These are phyloP conservation scores for Prasinococcaceae sp. DNA, from an alignment of 139 green algal genomes.

Conservation along the genomic window DNA sequence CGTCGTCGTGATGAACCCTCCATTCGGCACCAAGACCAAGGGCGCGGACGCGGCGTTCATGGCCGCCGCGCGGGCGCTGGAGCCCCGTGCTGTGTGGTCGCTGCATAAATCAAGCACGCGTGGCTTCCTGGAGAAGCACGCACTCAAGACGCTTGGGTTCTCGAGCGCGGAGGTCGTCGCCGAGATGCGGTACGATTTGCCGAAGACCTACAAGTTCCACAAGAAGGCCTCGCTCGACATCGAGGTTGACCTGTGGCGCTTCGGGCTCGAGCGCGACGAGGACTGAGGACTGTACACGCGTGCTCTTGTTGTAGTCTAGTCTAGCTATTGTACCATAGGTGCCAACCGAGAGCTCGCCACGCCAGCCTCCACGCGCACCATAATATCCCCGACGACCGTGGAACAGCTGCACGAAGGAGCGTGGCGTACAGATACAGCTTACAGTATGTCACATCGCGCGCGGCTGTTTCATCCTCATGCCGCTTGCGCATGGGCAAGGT, in stretches of 20 bases:
- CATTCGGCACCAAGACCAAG: slow-evolving; percentile 77
- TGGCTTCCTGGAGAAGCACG: slow-evolving; percentile 48
- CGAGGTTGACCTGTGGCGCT: slow-evolving; percentile 35
- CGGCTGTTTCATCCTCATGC: no score
- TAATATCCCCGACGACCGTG: no score
- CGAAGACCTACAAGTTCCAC: slow-evolving; percentile 71
- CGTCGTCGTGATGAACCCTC: slow-evolving; percentile 87
- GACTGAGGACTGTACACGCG: no score
- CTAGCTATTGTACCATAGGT: no score
- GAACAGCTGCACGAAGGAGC: no score
- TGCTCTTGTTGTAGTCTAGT: no score
- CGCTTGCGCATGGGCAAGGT: no score
- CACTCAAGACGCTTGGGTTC: slow-evolving; percentile 38
- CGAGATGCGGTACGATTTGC: slow-evolving; percentile 79
- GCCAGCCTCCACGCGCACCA: no score
- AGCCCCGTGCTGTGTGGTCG: slow-evolving; percentile 81
- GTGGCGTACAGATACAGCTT: no score
- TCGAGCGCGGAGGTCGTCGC: slow-evolving; percentile 63
- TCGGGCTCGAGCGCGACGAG: no score
- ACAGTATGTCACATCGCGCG: no score
- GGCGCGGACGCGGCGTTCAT: slow-evolving; percentile 84
- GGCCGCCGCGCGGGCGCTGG: slow-evolving; percentile 42
- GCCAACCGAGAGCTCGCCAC: no score
- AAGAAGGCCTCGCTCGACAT: slow-evolving; percentile 32
- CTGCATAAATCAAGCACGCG: slow-evolving; percentile 82